These are phyloP conservation scores for Pichia sp. DNA, from an alignment of 1,139 yeast genomes.

Conservation along the genomic window DNA sequence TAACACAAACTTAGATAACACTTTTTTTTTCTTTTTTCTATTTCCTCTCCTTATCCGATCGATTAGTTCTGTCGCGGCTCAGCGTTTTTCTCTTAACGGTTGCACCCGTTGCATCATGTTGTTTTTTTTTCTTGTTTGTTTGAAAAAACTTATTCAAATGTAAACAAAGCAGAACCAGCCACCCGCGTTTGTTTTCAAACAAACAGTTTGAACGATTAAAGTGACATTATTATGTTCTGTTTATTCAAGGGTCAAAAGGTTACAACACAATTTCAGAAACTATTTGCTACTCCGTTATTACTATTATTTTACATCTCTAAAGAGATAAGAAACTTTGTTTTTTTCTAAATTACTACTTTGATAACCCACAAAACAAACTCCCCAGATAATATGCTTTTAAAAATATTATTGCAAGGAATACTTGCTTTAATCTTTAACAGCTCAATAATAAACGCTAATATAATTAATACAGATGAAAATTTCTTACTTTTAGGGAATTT, in stretches of 20 bases:
- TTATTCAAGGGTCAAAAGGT: no score
- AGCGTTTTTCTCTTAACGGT: no score
- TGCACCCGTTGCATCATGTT: not conserved
- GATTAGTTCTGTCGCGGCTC: no score
- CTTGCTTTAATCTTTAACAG: not conserved
- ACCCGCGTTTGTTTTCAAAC: conserved; percentile 1
- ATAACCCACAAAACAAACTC: not conserved
- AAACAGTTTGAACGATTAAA: no score
- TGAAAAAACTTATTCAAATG: not conserved
- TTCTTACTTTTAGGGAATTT: conserved; percentile 62
- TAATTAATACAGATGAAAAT: conserved; percentile 12
- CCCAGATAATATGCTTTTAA: not conserved
- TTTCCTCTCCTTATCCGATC: no score
- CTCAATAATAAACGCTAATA: not conserved
- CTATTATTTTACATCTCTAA: no score
- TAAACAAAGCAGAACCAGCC: not conserved
- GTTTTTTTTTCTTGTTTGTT: not conserved
- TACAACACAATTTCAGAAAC: no score
- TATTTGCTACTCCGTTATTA: no score
- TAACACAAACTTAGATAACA: no score
- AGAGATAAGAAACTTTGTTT: no score
- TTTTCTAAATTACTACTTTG: no score
- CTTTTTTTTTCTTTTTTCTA: no score
- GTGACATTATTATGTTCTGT: not conserved
- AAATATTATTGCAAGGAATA: not conserved